These are phyloP conservation scores for Blastobotrys illinoisensis DNA, from an alignment of 1,139 yeast species.

Conservation along the genomic window DNA sequence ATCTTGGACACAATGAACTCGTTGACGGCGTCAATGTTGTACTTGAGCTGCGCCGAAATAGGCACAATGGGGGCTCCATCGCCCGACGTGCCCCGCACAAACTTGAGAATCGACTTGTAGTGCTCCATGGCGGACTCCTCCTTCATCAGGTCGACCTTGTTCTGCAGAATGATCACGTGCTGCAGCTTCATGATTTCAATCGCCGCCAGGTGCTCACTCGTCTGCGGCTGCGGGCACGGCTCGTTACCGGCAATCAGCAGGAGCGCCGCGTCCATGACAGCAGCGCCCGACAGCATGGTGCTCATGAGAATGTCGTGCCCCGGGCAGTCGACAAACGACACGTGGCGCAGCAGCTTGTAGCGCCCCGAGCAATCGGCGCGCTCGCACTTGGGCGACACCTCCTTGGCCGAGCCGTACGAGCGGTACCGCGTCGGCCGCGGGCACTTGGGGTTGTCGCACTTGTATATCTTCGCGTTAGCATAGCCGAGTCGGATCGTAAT, in stretches of 20 bases:
- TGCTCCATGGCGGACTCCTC: slow-evolving; percentile 96
- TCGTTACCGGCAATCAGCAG: slow-evolving; percentile 96
- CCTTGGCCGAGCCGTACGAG: slow-evolving; percentile 91
- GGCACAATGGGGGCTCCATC: slow-evolving; percentile 99
- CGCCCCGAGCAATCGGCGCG: slow-evolving; percentile 74
- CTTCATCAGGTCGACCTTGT: slow-evolving; percentile 97
- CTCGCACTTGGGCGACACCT: slow-evolving; percentile 87
- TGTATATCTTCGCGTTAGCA: slow-evolving; percentile 97
- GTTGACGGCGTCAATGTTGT: slow-evolving; percentile 97
- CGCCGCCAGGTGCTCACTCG: slow-evolving; percentile 98
- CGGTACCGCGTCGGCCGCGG: slow-evolving; percentile 94
- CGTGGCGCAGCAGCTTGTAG: slow-evolving; percentile 88
- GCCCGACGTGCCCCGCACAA: slow-evolving; percentile 96
- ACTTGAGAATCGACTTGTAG: slow-evolving; percentile 83
- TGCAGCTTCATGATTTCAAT: slow-evolving; percentile 98
- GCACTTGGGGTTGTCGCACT: slow-evolving; percentile 79
- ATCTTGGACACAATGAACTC: slow-evolving; percentile 92
- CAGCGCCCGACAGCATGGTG: slow-evolving; percentile 99
- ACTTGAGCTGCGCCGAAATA: slow-evolving; percentile 96
- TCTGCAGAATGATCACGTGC: slow-evolving; percentile 93
- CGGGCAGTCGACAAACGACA: slow-evolving; percentile 98
- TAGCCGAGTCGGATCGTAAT: slow-evolving; percentile 97
- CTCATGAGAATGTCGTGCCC: slow-evolving; percentile 99
- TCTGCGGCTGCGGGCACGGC: slow-evolving; percentile 99
- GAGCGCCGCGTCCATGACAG: slow-evolving; percentile 99